phyloP scores from a whole-genome alignment of 805 yeast species.

The Monosporozyma unispora region DNA sequence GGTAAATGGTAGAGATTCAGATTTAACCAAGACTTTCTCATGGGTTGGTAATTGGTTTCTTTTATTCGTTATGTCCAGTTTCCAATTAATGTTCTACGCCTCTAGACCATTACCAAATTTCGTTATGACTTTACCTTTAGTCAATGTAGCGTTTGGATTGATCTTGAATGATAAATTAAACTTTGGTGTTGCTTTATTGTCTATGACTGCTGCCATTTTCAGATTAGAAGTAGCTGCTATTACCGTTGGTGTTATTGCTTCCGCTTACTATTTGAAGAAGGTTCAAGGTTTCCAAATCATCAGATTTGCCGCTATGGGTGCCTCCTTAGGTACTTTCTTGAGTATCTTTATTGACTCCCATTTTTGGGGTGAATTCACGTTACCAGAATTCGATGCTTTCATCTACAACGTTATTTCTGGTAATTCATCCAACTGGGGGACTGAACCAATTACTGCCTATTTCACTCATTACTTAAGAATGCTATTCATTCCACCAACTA shows the following conservation, averaged over 20 bases:
- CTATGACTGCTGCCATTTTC: conserved; percentile 59
- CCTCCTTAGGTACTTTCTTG: conserved; percentile 37
- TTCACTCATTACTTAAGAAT: conserved; percentile 38
- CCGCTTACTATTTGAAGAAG: conserved; percentile 39
- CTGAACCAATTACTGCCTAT: conserved; percentile 65
- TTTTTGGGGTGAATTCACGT: conserved; percentile 56
- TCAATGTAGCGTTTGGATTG: conserved; percentile 45
- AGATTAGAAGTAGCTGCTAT: conserved; percentile 62
- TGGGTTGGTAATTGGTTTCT: conserved; percentile 49
- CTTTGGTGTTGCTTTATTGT: conserved; percentile 42
- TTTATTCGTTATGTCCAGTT: conserved; percentile 54
- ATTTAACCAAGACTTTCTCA: conserved; percentile 7
- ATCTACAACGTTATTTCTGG: conserved; percentile 70
- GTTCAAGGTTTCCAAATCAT: conserved; percentile 35
- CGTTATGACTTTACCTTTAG: conserved; percentile 64
- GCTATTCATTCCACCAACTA: conserved; percentile 41
- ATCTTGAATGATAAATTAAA: conserved; percentile 43
- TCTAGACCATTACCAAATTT: conserved; percentile 85
- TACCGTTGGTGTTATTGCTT: conserved; percentile 39
- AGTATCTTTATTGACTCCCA: conserved; percentile 53
- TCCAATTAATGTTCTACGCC: conserved; percentile 73
- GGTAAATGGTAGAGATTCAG: conserved; percentile 6
- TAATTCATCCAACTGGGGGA: conserved; percentile 73
- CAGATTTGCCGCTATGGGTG: conserved; percentile 40
- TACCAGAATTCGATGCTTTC: conserved; percentile 73